Evolutionary conservation across 257 asterid species (phyloP), one percentile per base, ranked within the genome.

Genomic region (Galeopsis tetrahit): DNA sequence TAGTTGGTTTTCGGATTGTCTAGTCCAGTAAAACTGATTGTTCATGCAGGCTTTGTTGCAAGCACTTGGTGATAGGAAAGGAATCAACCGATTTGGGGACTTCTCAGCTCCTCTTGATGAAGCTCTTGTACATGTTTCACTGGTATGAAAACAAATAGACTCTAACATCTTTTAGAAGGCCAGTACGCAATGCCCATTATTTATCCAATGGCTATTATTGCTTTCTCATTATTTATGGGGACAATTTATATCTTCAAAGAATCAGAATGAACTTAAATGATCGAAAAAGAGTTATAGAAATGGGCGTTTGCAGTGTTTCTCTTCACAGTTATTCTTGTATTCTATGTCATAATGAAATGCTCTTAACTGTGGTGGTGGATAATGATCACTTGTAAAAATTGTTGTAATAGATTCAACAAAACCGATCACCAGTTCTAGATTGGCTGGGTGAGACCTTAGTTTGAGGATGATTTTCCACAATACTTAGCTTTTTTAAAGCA

Each of bases 71-170:
- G 99, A 95, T 81, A 91, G 98, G 73, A 95, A 84, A 74, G 99
- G 99, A 80, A 92, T 92, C 71, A 86, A 87, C 68, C 87, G 97
- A 57, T 92, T 95, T 52, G 98, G 99, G 73, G 95, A 92, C 85
- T 95, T 95, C 83, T 85, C 99, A n/a, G 97, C 97, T 71, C 98
- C 98, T 49, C 96, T 95, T 35, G 99, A 88, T 71, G 99, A 95
- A 85, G 97, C 99, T 63, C 90, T 90, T 46, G 85, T 95, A 33
- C 99, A 91, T 70, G 98, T 95, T 75, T 80, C 96, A 63, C 83
- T 95, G 91, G 99, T 94, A 91, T 55, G 86, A 39, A 55, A 31
- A 69, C 69, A 32, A 21, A 57, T 34, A 40, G 21, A 4, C 56
- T 38, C 13, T n/a, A 5, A 53, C 43, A 10, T 63, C 49, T 59